phyloP scores from a whole-genome alignment of 2,329 filamentous ascomycete genomes.

The Aspergillus spinulosporus region DNA sequence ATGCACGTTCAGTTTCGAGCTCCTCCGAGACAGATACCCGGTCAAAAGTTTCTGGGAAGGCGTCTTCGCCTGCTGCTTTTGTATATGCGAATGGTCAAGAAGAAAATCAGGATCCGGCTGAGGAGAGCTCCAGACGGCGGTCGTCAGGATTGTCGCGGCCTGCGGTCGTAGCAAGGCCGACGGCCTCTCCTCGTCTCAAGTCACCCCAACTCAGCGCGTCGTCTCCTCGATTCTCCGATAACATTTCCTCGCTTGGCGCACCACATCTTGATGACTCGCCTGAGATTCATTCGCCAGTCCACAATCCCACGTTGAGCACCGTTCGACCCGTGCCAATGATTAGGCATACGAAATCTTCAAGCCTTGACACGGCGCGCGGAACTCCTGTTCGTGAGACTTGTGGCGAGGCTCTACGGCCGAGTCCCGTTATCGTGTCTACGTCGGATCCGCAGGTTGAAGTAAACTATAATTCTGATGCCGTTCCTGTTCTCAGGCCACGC shows the following conservation, averaged over 20 bases:
- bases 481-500: conserved; percentile 29
- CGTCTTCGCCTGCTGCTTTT: conserved; percentile 34
- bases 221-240: conserved; percentile 27
- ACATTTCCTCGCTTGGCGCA: conserved; percentile 19
- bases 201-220: conserved; percentile 33
- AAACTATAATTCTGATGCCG: conserved; percentile 26
- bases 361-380: conserved; percentile 31
- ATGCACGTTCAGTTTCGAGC: conserved; percentile 57
- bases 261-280: conserved; percentile 26
- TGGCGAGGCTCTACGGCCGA: conserved; percentile 32
- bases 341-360: conserved; percentile 36
- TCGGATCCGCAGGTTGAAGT: conserved; percentile 24
- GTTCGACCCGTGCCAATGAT: conserved; percentile 21
- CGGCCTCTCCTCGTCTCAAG: conserved; percentile 33
- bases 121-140: conserved; percentile 25
- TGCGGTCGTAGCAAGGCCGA: conserved; percentile 24
- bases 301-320: conserved; percentile 24
- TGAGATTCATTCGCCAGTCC: conserved; percentile 23
- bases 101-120: conserved; percentile 26
- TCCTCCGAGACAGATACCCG: conserved; percentile 39
- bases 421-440: conserved; percentile 34
- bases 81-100: conserved; percentile 41
- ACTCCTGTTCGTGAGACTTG: conserved; percentile 3
- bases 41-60: conserved; percentile 28
- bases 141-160: conserved; percentile 35